phyloP scores from a whole-genome alignment of 192 early-diverging fungal species.

The Dissophora ornata region DNA sequence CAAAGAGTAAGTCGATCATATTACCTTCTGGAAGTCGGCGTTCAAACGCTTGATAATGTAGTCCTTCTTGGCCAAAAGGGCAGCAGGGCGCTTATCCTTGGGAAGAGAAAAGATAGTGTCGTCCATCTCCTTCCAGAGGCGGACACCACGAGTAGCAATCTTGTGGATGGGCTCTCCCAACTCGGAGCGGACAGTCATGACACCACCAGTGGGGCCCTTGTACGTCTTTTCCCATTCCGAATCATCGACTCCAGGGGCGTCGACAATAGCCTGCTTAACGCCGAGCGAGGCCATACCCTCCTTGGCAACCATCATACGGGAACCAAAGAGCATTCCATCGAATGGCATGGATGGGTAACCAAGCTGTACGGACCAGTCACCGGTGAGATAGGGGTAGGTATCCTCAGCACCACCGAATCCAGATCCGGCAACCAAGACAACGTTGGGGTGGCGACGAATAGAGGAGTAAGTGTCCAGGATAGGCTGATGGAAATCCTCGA shows the following conservation, averaged over 20 bases:
- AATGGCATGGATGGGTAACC: slow-evolving; percentile 94
- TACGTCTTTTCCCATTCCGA: slow-evolving; percentile 88
- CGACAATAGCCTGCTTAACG: slow-evolving; percentile 90
- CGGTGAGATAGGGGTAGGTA: slow-evolving; percentile 91
- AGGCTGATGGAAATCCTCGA: slow-evolving; percentile 94
- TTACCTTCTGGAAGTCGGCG: slow-evolving; percentile 89
- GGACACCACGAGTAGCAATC: slow-evolving; percentile 85
- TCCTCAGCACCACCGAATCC: slow-evolving; percentile 91
- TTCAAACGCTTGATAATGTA: slow-evolving; percentile 89
- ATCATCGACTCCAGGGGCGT: slow-evolving; percentile 83
- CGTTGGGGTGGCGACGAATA: slow-evolving; percentile 82
- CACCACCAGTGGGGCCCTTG: slow-evolving; percentile 77
- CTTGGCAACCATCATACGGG: slow-evolving; percentile 95
- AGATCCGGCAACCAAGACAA: slow-evolving; percentile 89
- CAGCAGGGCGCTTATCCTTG: slow-evolving; percentile 79
- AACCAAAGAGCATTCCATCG: slow-evolving; percentile 95
- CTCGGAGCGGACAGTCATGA: slow-evolving; percentile 89
- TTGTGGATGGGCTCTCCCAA: slow-evolving; percentile 95
- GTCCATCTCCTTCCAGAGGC: slow-evolving; percentile 84
- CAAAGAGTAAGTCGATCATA: too few species aligned
- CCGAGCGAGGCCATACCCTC: slow-evolving; percentile 81
- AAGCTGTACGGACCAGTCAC: slow-evolving; percentile 87
- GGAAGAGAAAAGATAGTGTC: slow-evolving; percentile 85
- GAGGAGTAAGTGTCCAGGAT: slow-evolving; percentile 88
- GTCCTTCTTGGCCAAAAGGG: slow-evolving; percentile 82